Evolutionary conservation across 1,284 basidiomycete genomes (phyloP).

Genomic region (Tylopilus orsonianus): DNA sequence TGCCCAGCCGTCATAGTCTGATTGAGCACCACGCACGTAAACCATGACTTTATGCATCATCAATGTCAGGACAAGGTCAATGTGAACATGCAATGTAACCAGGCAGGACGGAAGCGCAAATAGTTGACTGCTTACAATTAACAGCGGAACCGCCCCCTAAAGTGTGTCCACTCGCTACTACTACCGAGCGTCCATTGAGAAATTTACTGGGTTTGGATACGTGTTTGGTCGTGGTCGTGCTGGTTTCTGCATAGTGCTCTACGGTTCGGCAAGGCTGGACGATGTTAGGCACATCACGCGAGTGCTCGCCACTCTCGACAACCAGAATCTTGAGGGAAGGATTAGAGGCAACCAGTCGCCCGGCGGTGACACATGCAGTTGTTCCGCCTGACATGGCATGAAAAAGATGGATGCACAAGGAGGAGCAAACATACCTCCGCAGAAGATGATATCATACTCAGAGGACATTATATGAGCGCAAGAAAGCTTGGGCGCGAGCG

Average conservation of each 20-base stretch:
- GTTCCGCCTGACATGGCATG: too few species aligned
- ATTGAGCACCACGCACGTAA: slow-evolving; percentile 53
- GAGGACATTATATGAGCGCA: too few species aligned
- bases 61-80: not conserved
- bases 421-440: too few species aligned
- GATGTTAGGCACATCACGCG: slow-evolving; percentile 3
- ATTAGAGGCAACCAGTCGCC: too few species aligned
- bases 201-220: slow-evolving; percentile 1
- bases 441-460: too few species aligned
- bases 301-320: not conserved
- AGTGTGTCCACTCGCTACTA: slow-evolving; percentile 5
- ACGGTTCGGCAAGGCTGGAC: slow-evolving; percentile 8
- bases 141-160: slow-evolving; percentile 8
- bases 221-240: slow-evolving; percentile 1
- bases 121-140: slow-evolving; percentile 3
- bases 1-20: slow-evolving; percentile 60
- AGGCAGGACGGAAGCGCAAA: too few species aligned
- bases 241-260: not conserved
- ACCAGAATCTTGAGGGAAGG: too few species aligned
- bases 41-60: slow-evolving; percentile 41
- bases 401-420: too few species aligned
- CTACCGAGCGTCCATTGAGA: slow-evolving; percentile 3
- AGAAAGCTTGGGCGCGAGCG: too few species aligned
- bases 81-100: not conserved
- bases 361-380: too few species aligned